A percentile compares a stretch with the other conserved stretches of the same genome.
These are phyloP conservation scores for Hymenoscyphus fructigenus DNA, from an alignment of 2,329 filamentous ascomycete species.

Conservation along the genomic window DNA sequence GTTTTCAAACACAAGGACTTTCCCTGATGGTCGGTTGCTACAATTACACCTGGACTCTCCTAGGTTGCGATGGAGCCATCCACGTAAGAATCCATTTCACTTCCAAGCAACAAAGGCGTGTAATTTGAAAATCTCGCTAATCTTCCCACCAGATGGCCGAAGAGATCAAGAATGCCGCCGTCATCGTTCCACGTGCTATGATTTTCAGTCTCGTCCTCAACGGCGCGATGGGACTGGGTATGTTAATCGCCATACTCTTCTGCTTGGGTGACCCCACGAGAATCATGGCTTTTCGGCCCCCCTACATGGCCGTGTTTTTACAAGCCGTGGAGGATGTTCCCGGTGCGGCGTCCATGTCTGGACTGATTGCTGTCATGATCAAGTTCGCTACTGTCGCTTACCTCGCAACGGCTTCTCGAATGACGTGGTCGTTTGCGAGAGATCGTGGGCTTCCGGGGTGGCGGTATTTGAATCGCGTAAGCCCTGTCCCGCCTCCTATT, in stretches of 20 bases:
- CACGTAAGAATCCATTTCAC: conserved; percentile 21
- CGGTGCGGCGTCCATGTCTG: conserved; percentile 35
- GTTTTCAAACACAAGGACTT: conserved; percentile 34
- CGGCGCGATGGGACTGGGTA: conserved; percentile 44
- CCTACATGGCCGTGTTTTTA: conserved; percentile 48
- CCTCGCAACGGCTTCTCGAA: conserved; percentile 36
- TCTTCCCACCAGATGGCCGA: conserved; percentile 41
- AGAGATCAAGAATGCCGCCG: conserved; percentile 47
- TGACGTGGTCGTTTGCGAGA: conserved; percentile 44
- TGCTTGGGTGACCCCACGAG: conserved; percentile 37
- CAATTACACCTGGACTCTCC: conserved; percentile 32
- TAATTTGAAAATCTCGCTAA: conserved; percentile 3
- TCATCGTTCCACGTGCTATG: conserved; percentile 47
- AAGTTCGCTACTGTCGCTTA: conserved; percentile 41
- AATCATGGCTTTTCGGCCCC: conserved; percentile 42
- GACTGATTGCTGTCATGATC: conserved; percentile 41
- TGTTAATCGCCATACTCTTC: conserved; percentile 36
- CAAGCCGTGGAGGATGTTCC: conserved; percentile 42
- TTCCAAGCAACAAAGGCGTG: background rate
- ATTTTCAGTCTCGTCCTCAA: conserved; percentile 48
- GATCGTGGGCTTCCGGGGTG: conserved; percentile 44
- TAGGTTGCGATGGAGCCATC: conserved; percentile 26
- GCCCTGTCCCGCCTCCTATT: background rate
- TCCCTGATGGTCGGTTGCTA: conserved; percentile 39
- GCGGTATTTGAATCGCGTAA: conserved; percentile 34